Base-by-base conservation (phyloP, 2,329 filamentous ascomycete genomes). In the Aaosphaeria pasadenensis region DNA sequence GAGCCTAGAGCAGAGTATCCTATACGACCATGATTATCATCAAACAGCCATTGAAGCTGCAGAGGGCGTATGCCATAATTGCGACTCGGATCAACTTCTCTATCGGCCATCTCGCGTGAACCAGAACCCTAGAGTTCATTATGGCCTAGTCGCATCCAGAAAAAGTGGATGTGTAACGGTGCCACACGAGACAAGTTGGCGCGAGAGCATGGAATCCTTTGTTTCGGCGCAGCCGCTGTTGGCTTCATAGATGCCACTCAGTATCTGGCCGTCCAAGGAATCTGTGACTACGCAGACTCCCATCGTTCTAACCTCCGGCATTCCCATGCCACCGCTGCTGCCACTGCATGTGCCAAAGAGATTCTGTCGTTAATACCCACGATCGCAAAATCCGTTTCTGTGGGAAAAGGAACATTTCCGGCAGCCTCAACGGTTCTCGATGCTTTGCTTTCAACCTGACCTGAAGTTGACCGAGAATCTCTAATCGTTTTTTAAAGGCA, bases 221-320 rank as follows among this genome's bases (percentile, higher is more conserved):
- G 46, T 28, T 48, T 48, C 42, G 35, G 45, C 36, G 45, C 30
- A 30, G 42, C 38, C 17, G 41, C 46, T 31, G 41, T 29, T 9
- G 41, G 4, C 28, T 43, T 43, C 11, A 43, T 43, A 31, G 24
- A 44, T 44, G 31, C 7, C 31, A 7, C 24, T 28, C 30, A 11
- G 6, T 47, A 41, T 38, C 30, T 51, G 11, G 49, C 46, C 17
- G 49, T 49, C 31, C 39, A 46, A 9, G 49, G 49, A 28, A 49
- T 51, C 29, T 48, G 38, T 13, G 39, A 51, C 46, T 51, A 51
- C 36, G 39, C 49, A 40, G 49, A 49, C 40, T 51, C 46, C 33
- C 49, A 51, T 28, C 45, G 31, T 13, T 30, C 11, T 28, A 24
- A 45, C 5, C 2, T 39, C 1, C 48, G 49, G 49, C 42, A 43